A percentile compares a stretch with the other conserved stretches of the same genome.
phyloP scores from a whole-genome alignment of 441 rosid genomes.

The Syzygium syzygioides region DNA sequence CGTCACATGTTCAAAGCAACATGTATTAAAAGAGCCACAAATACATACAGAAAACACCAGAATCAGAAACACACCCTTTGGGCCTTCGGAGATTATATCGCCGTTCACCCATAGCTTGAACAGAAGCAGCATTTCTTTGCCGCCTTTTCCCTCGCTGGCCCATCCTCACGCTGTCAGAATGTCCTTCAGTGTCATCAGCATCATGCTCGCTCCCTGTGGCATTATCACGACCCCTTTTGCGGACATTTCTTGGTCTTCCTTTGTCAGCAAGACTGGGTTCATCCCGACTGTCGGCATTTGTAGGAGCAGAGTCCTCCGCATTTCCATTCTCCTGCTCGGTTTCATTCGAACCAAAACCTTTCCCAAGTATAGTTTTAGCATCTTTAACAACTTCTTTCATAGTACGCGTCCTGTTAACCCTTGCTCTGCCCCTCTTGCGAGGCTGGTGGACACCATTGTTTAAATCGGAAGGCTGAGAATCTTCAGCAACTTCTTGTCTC shows the following conservation, averaged over 20 bases:
- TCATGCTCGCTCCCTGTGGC: constrained; percentile 49
- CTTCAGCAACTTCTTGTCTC: constrained; percentile 28
- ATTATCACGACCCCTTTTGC: constrained; percentile 63
- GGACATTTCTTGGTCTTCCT: constrained; percentile 38
- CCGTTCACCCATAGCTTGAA: constrained; percentile 32
- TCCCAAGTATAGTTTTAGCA: constrained; percentile 67
- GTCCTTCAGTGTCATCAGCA: constrained; percentile 63
- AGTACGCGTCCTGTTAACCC: constrained; percentile 57
- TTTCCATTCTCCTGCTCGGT: constrained; percentile 30
- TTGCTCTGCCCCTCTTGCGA: constrained; percentile 42
- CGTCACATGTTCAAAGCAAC: not conserved
- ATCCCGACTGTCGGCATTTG: constrained; percentile 40
- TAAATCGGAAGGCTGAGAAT: constrained; percentile 43
- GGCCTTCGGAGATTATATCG: constrained; percentile 78
- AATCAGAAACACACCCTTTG: constrained; percentile 37
- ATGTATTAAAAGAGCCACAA: not conserved
- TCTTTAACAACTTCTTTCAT: constrained; percentile 81
- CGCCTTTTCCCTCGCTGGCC: constrained; percentile 64
- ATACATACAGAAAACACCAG: not conserved
- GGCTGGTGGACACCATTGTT: constrained; percentile 32
- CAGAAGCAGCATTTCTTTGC: constrained; percentile 38
- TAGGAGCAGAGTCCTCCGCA: constrained; percentile 44
- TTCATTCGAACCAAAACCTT: constrained; percentile 37
- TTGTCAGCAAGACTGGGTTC: constrained; percentile 48
- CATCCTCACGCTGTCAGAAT: constrained; percentile 54